Percentiles rank a stretch among this genome's conserved stretches.
Conservation (phyloP, 2,329 filamentous ascomycete genomes). For the Hymenoscyphus occultus region DNA sequence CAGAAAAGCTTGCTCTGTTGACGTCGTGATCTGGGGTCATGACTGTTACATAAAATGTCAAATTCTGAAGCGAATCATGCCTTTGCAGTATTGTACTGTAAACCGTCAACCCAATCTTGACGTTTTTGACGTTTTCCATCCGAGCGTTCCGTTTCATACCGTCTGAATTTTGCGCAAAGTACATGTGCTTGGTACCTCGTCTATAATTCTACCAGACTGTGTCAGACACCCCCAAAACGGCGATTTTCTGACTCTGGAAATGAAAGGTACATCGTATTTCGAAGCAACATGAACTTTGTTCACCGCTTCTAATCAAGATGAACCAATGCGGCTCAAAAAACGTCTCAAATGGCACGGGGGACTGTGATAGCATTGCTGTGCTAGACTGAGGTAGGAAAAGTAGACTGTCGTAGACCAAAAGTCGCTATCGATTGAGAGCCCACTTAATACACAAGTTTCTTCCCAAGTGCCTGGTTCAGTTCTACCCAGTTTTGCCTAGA, state of each 20-base stretch:
- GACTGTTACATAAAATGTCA: background rate
- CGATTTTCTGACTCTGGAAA: background rate
- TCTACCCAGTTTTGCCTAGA: constrained; percentile 3
- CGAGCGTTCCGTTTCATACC: background rate
- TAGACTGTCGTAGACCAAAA: background rate
- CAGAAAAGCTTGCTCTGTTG: background rate
- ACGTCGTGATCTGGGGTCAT: background rate
- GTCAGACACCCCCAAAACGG: background rate
- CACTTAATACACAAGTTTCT: background rate
- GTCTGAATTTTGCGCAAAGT: background rate
- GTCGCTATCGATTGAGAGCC: background rate
- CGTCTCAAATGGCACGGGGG: too few relatives aligned
- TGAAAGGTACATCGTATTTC: background rate
- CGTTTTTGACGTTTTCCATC: background rate
- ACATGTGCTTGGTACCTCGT: background rate
- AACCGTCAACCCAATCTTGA: background rate
- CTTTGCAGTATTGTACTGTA: background rate
- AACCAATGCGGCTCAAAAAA: too few relatives aligned
- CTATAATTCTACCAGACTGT: background rate
- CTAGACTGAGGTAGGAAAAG: background rate
- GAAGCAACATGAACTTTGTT: too few relatives aligned
- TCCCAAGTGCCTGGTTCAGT: background rate
- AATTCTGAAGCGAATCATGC: background rate
- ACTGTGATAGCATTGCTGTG: too few relatives aligned
- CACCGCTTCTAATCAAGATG: too few relatives aligned